Evolutionary conservation across 2,329 filamentous ascomycete species (phyloP).

Genomic region (Alternaria triticimaculans): DNA sequence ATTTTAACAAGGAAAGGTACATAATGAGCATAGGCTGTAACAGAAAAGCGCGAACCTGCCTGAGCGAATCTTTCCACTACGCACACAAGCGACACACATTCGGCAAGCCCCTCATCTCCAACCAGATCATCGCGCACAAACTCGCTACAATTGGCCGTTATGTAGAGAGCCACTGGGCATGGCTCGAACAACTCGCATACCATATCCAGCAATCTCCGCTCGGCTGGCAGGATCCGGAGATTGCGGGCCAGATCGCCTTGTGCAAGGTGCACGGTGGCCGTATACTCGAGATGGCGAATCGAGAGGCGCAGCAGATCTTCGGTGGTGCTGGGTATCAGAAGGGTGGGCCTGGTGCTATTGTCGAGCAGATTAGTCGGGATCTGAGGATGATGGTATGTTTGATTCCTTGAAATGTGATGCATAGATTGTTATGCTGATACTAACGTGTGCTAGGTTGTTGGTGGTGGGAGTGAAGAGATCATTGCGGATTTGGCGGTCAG

Average conservation of each 20-base stretch:
- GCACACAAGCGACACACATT: slow-evolving; percentile 64
- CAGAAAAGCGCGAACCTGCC: slow-evolving; percentile 63
- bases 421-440: not conserved
- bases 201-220: slow-evolving; percentile 57
- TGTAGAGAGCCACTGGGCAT: slow-evolving; percentile 68
- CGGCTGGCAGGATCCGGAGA: slow-evolving; percentile 48
- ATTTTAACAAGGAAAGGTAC: slow-evolving; percentile 62
- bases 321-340: slow-evolving; percentile 62
- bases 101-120: slow-evolving; percentile 63
- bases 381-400: slow-evolving; percentile 57
- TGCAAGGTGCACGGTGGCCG: slow-evolving; percentile 60
- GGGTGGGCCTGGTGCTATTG: slow-evolving; percentile 55
- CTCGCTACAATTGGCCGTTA: slow-evolving; percentile 65
- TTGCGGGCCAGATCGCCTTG: slow-evolving; percentile 50
- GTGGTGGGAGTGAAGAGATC: slow-evolving; percentile 63
- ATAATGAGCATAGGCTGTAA: slow-evolving; percentile 64
- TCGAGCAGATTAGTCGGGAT: slow-evolving; percentile 63
- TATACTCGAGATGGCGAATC: slow-evolving; percentile 58
- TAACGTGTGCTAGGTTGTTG: slow-evolving; percentile 48
- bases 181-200: slow-evolving; percentile 67
- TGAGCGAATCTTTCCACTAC: slow-evolving; percentile 61
- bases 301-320: slow-evolving; percentile 63
- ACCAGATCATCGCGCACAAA: slow-evolving; percentile 66
- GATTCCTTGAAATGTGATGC: slow-evolving; percentile 42
- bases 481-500: slow-evolving; percentile 60